Conservation (phyloP, 129 eudicot genomes). For the Glebionis coronaria region DNA sequence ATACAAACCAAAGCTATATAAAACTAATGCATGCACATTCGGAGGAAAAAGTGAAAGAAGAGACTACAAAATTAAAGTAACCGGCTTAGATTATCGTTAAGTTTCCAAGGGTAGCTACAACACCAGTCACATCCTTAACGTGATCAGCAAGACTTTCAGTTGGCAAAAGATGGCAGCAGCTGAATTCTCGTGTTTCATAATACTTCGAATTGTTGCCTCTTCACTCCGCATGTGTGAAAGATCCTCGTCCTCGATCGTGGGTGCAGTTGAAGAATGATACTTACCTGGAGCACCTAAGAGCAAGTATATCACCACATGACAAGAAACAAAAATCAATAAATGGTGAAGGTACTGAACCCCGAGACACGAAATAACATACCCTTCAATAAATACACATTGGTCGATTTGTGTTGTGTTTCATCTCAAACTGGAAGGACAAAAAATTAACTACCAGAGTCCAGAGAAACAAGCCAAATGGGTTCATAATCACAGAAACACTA, state of each 20-base stretch:
- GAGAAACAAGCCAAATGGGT: too few relatives aligned
- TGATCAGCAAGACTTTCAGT: constrained; percentile 31
- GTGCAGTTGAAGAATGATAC: constrained; percentile 29
- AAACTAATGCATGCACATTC: too few relatives aligned
- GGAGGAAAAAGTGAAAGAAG: background rate
- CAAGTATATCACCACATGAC: background rate
- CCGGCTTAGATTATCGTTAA: constrained; percentile 32
- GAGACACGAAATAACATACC: too few relatives aligned
- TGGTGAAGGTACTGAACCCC: too few relatives aligned
- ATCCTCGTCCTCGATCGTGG: constrained; percentile 27
- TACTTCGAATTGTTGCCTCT: constrained; percentile 26
- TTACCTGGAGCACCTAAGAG: constrained; percentile 33
- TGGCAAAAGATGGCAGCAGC: constrained; percentile 34
- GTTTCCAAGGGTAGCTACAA: constrained; percentile 42
- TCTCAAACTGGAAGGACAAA: too few relatives aligned
- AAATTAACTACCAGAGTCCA: too few relatives aligned
- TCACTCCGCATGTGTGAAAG: constrained; percentile 32
- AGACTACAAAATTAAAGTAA: constrained; percentile 6
- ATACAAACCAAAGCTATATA: too few relatives aligned
- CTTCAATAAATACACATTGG: too few relatives aligned
- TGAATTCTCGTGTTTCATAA: constrained; percentile 35
- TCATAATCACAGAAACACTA: too few relatives aligned
- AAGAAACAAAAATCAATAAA: too few relatives aligned
- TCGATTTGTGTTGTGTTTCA: too few relatives aligned
- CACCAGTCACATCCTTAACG: constrained; percentile 32